Evolutionary conservation across 192 early-diverging fungal species (phyloP), one percentile per base, ranked within the genome.

Genomic region (Umbelopsis isabellina): DNA sequence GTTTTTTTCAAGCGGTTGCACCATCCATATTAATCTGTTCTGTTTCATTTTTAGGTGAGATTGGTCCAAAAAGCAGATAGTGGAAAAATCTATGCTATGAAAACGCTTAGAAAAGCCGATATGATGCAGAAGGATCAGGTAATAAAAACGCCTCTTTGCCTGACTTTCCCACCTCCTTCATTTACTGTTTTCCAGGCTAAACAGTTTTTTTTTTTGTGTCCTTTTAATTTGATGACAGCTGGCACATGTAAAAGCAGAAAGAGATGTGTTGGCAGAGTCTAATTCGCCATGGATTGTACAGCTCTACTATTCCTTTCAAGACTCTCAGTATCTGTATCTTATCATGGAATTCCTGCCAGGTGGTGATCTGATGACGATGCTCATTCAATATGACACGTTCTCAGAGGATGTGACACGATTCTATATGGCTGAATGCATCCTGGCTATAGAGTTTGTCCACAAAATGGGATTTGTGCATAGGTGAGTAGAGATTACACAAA

Each of bases 291-390:
- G 97, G 97, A 95, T 99, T 10, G 97, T 98, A 8, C 96, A 97
- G 76, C 86, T 99, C 46, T 98, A 94, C 75, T 98, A 95, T 78
- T 98, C 97, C 22, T 99, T 99, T 83, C 98, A 99, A 81, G 97
- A 98, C 75, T 69, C 90, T 18, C 83, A 89, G 55, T 95, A 95
- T 74, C 87, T 99, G 46, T 99, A 99, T 73, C 82, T 99, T 66
- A 94, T 99, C 77, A 99, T 99, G 98, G 98, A 99, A 85, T 99
- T 98, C 68, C 79, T 97, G 70, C 96, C 98, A 0, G 98, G 98
- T 46, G 98, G 98, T 49, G 98, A 99, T 81, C 84, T 99, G 87
- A 98, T 99, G 96, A 96, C 95, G 9, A 95, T 98, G 95, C 81
- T 99, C 53, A 98, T 98, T 78, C 96, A 97, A 77, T 96, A 97